Conservation (phyloP, 2,329 filamentous ascomycete species). For the Fusarium sacchari region DNA sequence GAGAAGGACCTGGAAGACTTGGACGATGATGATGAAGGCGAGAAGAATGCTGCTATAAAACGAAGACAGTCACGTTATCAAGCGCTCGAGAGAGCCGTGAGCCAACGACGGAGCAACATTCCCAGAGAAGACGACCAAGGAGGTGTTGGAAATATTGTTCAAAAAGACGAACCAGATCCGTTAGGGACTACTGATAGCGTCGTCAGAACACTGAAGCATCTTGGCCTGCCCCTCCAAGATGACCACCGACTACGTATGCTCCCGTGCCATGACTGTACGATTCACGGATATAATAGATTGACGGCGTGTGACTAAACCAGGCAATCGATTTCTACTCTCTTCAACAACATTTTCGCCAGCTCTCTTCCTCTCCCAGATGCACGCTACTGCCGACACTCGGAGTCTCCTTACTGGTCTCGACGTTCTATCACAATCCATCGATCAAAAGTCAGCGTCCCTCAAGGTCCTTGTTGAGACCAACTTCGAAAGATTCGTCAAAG, state of each 20-base stretch:
- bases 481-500: conserved; percentile 96
- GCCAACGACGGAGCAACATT: conserved; percentile 72
- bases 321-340: conserved; percentile 92
- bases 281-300: conserved; percentile 21
- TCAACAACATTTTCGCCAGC: conserved; percentile 95
- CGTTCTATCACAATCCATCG: conserved; percentile 88
- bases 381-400: conserved; percentile 85
- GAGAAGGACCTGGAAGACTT: conserved; percentile 78
- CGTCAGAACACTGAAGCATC: conserved; percentile 78
- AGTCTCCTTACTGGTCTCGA: conserved; percentile 84
- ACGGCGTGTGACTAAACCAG: conserved; percentile 52
- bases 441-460: conserved; percentile 95
- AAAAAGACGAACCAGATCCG: conserved; percentile 92
- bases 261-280: conserved; percentile 5
- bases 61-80: conserved; percentile 83
- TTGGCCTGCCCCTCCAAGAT: conserved; percentile 85
- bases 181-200: conserved; percentile 90
- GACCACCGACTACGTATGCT: conserved; percentile 78
- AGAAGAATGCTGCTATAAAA: conserved; percentile 59
- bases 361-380: conserved; percentile 91
- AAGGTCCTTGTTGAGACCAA: conserved; percentile 98
- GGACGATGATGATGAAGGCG: conserved; percentile 66
- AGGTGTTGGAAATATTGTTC: conserved; percentile 80
- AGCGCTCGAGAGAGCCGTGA: conserved; percentile 80
- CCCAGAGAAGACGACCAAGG: conserved; percentile 73